Percentiles rank a stretch among this genome's conserved stretches.
Conservation (phyloP, 257 asterid species). For the Solanum chaucha region DNA sequence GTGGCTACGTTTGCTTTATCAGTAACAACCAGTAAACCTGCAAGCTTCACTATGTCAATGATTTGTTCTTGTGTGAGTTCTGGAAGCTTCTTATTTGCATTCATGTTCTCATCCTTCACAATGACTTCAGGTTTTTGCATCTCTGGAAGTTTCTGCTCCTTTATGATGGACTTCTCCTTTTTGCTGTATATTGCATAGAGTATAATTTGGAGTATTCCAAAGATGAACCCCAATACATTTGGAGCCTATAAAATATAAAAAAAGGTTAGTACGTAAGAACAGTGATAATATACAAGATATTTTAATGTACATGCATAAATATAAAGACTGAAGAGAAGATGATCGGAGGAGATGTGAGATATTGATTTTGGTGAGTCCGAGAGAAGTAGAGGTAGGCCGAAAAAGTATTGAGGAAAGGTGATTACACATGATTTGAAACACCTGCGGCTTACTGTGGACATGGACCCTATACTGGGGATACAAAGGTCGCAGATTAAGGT, state of each 20-base stretch:
- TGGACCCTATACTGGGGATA: background rate
- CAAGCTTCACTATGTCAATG: constrained; percentile 34
- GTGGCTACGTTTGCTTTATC: constrained; percentile 27
- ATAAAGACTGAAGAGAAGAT: too few species aligned
- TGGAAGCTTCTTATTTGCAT: constrained; percentile 6
- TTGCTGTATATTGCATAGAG: constrained; percentile 34
- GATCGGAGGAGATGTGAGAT: too few species aligned
- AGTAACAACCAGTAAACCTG: constrained; percentile 18
- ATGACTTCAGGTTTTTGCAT: constrained; percentile 1
- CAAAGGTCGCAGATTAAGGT: too few species aligned
- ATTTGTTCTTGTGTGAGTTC: constrained; percentile 29
- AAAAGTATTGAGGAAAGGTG: background rate
- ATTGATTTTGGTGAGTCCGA: too few species aligned
- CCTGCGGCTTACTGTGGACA: too few species aligned
- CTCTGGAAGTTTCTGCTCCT: constrained; percentile 10
- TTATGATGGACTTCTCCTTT: background rate
- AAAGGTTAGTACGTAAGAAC: background rate
- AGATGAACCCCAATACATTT: constrained; percentile 41
- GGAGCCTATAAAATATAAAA: constrained; percentile 21
- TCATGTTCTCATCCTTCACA: background rate
- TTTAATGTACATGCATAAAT: background rate
- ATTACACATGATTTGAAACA: background rate
- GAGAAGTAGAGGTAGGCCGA: background rate
- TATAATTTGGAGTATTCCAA: constrained; percentile 48
- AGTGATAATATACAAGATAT: background rate